Conservation (phyloP, 345 rosid genomes). For the Trapa incisa region DNA sequence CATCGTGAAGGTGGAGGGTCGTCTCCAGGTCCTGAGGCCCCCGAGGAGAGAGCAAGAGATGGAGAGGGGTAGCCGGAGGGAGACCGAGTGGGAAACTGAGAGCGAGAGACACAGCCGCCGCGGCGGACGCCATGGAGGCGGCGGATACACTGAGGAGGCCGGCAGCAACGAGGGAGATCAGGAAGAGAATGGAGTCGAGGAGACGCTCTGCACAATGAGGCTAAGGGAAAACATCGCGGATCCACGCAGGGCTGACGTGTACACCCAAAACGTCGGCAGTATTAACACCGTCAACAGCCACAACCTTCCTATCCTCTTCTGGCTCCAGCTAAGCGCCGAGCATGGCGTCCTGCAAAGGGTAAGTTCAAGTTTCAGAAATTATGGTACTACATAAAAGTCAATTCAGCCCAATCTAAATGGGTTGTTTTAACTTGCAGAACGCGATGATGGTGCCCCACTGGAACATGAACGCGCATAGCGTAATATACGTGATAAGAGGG, state of each 20-base stretch:
- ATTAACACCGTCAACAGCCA: slow-evolving; percentile 38
- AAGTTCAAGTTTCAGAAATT: not conserved
- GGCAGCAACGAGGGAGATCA: not conserved
- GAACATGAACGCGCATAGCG: slow-evolving; percentile 46
- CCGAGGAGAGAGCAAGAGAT: slow-evolving; percentile 11
- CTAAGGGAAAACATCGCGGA: slow-evolving; percentile 47
- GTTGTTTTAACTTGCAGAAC: slow-evolving; percentile 22
- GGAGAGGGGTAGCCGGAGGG: slow-evolving; percentile 21
- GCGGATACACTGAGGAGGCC: not conserved
- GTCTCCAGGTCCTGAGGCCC: slow-evolving; percentile 37
- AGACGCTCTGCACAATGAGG: slow-evolving; percentile 60
- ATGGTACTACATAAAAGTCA: not conserved
- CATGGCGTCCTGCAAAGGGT: slow-evolving; percentile 26
- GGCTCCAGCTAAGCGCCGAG: slow-evolving; percentile 47
- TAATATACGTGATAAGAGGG: slow-evolving; percentile 49
- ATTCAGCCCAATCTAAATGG: no score
- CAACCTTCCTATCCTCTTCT: slow-evolving; percentile 48
- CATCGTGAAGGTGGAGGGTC: slow-evolving; percentile 42
- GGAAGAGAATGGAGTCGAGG: slow-evolving; percentile 49
- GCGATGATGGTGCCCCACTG: slow-evolving; percentile 55
- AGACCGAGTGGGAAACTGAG: slow-evolving; percentile 1
- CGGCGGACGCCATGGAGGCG: not conserved
- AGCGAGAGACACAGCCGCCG: not conserved
- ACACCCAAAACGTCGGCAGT: slow-evolving; percentile 43
- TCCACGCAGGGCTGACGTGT: slow-evolving; percentile 46